Conservation (phyloP, 2,329 filamentous ascomycete genomes). For the Ophiostoma perfectum region DNA sequence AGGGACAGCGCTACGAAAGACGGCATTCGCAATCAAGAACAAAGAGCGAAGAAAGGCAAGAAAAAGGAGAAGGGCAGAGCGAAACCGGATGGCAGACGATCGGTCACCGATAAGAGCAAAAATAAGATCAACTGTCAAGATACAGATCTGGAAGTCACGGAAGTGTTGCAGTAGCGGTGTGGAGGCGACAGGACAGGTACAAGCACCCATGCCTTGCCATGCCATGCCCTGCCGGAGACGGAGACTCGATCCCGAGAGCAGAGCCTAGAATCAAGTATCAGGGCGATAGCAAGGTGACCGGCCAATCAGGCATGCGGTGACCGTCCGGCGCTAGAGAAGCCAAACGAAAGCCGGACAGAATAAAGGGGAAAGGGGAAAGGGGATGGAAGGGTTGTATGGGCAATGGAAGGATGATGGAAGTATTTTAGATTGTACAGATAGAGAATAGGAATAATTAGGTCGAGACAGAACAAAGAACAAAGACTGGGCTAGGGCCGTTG, state of each 20-base stretch:
- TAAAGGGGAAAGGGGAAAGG: background rate
- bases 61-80: background rate
- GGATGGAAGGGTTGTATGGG: background rate
- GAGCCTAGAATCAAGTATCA: background rate
- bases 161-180: background rate
- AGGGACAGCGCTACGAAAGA: background rate
- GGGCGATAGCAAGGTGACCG: background rate
- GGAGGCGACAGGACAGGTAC: background rate
- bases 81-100: background rate
- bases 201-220: background rate
- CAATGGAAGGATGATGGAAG: background rate
- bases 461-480: background rate
- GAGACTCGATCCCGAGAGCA: background rate
- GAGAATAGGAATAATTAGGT: background rate
- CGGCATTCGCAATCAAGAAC: background rate
- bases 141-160: background rate
- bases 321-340: background rate
- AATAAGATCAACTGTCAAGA: background rate
- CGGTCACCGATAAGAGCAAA: background rate
- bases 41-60: background rate
- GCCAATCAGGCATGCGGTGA: background rate
- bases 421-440: background rate
- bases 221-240: background rate
- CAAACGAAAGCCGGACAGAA: no score
- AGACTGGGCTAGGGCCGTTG: slow-evolving; percentile 1